Evolutionary conservation across 108 stramenopile genomes (phyloP).

Genomic region (Hondaea fermentalgiana): DNA sequence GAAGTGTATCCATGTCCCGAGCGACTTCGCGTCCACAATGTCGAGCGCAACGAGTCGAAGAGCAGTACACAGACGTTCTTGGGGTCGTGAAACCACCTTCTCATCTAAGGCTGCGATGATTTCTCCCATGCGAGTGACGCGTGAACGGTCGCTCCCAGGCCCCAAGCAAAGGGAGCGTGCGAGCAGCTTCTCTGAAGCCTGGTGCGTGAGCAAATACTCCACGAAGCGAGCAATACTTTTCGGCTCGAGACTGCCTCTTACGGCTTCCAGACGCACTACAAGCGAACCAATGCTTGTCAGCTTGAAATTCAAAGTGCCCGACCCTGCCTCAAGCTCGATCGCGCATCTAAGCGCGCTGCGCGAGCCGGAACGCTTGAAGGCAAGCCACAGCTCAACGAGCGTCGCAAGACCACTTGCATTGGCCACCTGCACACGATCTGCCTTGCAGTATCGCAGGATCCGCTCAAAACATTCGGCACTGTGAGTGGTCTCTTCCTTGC

Average conservation of each 20-base stretch:
- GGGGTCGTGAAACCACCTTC: not conserved
- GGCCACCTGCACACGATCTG: not conserved
- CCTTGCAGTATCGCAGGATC: slow-evolving; percentile 8
- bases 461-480: not conserved
- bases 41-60: not conserved
- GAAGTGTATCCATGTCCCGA: not conserved
- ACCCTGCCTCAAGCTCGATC: not conserved
- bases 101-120: not conserved
- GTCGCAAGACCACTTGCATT: not conserved
- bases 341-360: not conserved
- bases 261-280: not conserved
- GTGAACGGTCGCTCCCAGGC: not conserved
- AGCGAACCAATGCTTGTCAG: not conserved
- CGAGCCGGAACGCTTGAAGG: not conserved
- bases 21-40: not conserved
- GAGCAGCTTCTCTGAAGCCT: not conserved
- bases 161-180: not conserved
- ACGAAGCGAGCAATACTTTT: slow-evolving; percentile 1
- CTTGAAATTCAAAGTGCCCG: not conserved
- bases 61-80: not conserved
- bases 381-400: slow-evolving; percentile 1
- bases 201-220: not conserved
- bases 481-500: not conserved
- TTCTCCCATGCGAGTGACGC: not conserved
- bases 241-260: not conserved